These are phyloP conservation scores for Plectosphaerella sp. DNA, from an alignment of 2,329 filamentous ascomycete genomes.

Conservation along the genomic window DNA sequence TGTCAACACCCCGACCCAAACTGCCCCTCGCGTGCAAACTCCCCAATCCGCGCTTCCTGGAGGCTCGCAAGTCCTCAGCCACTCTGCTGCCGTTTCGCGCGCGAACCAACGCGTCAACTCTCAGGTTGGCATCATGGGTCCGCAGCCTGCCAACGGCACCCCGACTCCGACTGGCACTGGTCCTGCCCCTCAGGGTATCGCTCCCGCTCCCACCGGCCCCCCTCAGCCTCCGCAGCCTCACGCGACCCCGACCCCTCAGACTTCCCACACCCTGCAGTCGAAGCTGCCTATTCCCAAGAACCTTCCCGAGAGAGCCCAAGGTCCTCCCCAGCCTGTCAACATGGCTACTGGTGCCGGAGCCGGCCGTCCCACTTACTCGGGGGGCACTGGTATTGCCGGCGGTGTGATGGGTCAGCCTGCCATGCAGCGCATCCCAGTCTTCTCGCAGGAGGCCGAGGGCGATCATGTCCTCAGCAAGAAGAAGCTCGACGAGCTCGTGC, in stretches of 20 bases:
- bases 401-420: slow-evolving; percentile 87
- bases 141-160: slow-evolving; percentile 23
- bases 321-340: slow-evolving; percentile 67
- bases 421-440: slow-evolving; percentile 74
- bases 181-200: slow-evolving; percentile 17
- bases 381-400: slow-evolving; percentile 70
- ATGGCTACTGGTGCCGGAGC: slow-evolving; percentile 59
- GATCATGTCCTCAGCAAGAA: slow-evolving; percentile 96
- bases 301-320: slow-evolving; percentile 62
- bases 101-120: slow-evolving; percentile 36
- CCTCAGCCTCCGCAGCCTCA: slow-evolving; percentile 43
- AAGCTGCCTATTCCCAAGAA: slow-evolving; percentile 83
- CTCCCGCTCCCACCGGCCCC: slow-evolving; percentile 18
- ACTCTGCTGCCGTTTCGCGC: slow-evolving; percentile 44
- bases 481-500: slow-evolving; percentile 91
- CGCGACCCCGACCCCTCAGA: slow-evolving; percentile 31
- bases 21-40: slow-evolving; percentile 42
- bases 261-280: slow-evolving; percentile 34
- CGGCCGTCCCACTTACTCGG: slow-evolving; percentile 77
- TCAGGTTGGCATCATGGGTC: slow-evolving; percentile 17
- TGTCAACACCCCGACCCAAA: slow-evolving; percentile 44
- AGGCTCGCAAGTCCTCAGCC: slow-evolving; percentile 37
- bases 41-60: slow-evolving; percentile 40
- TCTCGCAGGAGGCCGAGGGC: slow-evolving; percentile 85
- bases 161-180: slow-evolving; percentile 19